Evolutionary conservation across 1,284 basidiomycete genomes (phyloP), one percentile per base, ranked within the genome.

Genomic region (Kalmanozyma brasiliensis): DNA sequence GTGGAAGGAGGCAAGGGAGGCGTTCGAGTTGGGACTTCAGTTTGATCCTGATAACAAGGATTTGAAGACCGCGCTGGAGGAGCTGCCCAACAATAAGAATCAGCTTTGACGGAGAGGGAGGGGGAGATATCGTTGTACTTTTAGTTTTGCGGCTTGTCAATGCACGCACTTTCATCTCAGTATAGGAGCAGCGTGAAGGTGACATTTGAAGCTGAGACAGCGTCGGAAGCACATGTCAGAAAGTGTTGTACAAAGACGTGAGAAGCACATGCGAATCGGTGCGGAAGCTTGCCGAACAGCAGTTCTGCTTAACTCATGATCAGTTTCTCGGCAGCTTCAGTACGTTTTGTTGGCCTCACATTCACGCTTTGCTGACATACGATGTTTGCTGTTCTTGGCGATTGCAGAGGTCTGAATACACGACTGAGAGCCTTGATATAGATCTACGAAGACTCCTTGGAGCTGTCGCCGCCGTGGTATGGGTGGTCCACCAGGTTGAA

Each of bases 11-110:
- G 94, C 94, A 3, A 87, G 87, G 65, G 91, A 94, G 43, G 90
- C 93, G 3, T 85, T 93, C 55, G 85, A 89, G 66, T 85, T 94
- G 13, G 94, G 94, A 0, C 82, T 97, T 65, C 89, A 92, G 65
- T 97, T 91, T 76, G 95, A 98, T 77, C 93, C 93, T 3, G 87
- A 88, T 40, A 96, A 93, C 43, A 35, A 47, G 22, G 65, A 68
- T 38, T 24, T 68, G 19, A 61, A 65, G 24, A 3, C 26, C 4
- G 70, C 65, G 2, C 11, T 73, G 34, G 32, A 19, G 16, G 64
- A 67, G 37, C 36, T 67, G 45, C 64, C 69, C 3, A 48, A 19
- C 2, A 37, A 34, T 32, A 70, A 69, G 52, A 60, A 69, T n/a
- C 60, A 63, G 51, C 48, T 68, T 16, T 68, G 35, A 45, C 2